Base-by-base conservation (phyloP, 306 rosid species). In the Clitoria ternatea region DNA sequence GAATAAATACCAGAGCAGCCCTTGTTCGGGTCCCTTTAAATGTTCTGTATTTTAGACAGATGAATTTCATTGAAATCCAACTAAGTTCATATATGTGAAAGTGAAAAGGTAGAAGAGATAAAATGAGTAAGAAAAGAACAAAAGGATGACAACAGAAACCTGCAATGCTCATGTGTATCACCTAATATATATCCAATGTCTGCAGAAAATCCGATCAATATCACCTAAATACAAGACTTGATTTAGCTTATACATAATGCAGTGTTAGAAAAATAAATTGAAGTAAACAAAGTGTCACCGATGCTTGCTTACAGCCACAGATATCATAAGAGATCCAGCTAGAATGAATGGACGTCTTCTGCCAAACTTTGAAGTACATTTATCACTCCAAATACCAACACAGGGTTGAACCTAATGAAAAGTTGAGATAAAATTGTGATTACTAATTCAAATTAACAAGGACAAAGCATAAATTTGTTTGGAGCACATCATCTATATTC, bases 331-430 rank as follows among this genome's bases (percentile, higher is more conserved):
- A 74, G 97, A 84, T 39, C 99, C 99, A n/a, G 85, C 91, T 77
- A 94, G 86, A 84, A 94, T 94, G 75, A 91, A 94, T 14, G 99
- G 99, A 35, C 97, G 97, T 52, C 99, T 85, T 80, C 97, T 91
- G 77, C 99, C 99, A 70, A 75, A 86, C 72, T 79, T 94, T 64
- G 96, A 91, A 65, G 88, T 83, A 82, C 99, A 94, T 77, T 86
- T 94, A 77, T 94, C 99, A 76, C 97, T 94, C 99, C 99, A 94
- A 78, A 94, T 89, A 65, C 83, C 83, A 60, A 79, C 83, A 33
- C 83, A 73, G 3, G 83, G 83, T 79, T 79, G 83, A 40, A 79
- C 83, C 83, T 79, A 2, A 23, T 0, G 2, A 27, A 64, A 74
- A 64, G 7, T 20, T 11, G 13, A 52, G 47, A 18, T 37, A 64